Conservation (phyloP, 768 basidiomycete genomes). For the Tricholoma hemisulphureum region DNA sequence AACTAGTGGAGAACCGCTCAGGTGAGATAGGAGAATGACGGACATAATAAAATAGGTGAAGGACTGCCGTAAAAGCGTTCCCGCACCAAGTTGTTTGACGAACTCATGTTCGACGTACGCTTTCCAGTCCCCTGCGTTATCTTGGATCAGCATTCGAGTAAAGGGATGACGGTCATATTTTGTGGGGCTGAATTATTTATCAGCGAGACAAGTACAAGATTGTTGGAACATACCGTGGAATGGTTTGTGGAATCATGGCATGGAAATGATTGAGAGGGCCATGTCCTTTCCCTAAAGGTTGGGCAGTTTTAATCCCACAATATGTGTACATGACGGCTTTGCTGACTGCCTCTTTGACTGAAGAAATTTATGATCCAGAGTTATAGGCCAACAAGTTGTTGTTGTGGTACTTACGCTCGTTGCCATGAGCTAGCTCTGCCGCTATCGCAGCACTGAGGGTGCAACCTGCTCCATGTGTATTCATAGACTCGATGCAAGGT, state of each 20-base stretch:
- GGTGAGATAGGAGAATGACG: conserved; percentile 17
- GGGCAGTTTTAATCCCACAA: conserved; percentile 67
- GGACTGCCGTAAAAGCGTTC: conserved; percentile 58
- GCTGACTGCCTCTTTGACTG: conserved; percentile 58
- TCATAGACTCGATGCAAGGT: conserved; percentile 62
- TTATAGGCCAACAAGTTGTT: background rate
- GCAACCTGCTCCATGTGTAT: conserved; percentile 92
- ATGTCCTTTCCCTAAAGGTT: conserved; percentile 66
- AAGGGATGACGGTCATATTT: conserved; percentile 65
- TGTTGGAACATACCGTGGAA: conserved; percentile 44
- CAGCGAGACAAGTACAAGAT: background rate
- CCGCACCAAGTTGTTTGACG: conserved; percentile 70
- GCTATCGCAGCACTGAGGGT: conserved; percentile 85
- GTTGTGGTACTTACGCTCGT: conserved; percentile 33
- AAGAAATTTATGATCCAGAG: background rate
- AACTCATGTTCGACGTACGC: conserved; percentile 83
- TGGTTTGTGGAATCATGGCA: conserved; percentile 41
- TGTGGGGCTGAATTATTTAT: conserved; percentile 46
- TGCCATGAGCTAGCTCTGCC: conserved; percentile 56
- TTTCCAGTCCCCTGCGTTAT: conserved; percentile 59
- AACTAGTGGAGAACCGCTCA: background rate
- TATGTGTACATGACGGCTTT: conserved; percentile 73
- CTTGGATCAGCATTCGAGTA: conserved; percentile 58
- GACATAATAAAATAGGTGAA: conserved; percentile 88
- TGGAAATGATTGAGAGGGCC: conserved; percentile 91